A percentile compares a stretch with the other conserved stretches of the same genome.
Evolutionary conservation across 2,329 filamentous ascomycete genomes (phyloP).

Genomic region (Xylariaceae sp.): DNA sequence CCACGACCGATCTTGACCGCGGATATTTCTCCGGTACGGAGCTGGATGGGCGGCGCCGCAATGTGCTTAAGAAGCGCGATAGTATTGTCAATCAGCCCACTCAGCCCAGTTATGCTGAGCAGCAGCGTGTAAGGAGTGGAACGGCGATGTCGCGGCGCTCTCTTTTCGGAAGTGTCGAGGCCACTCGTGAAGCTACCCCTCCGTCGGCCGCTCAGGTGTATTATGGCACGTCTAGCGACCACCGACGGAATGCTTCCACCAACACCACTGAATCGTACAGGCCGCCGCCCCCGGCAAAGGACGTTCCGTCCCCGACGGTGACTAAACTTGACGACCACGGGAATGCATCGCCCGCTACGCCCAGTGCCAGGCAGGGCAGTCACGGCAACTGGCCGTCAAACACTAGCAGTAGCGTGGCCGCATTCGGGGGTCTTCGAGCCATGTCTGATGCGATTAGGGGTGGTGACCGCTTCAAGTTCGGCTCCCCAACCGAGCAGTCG

Average conservation of each 20-base stretch:
- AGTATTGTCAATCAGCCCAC: slow-evolving; percentile 57
- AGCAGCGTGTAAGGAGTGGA: slow-evolving; percentile 61
- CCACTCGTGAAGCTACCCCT: slow-evolving; percentile 54
- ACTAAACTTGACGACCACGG: slow-evolving; percentile 52
- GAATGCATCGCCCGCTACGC: slow-evolving; percentile 41
- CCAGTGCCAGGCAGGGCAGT: slow-evolving; percentile 38
- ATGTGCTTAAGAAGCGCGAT: slow-evolving; percentile 74
- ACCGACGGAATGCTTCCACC: slow-evolving; percentile 58
- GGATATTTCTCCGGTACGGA: slow-evolving; percentile 94
- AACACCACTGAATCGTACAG: slow-evolving; percentile 50
- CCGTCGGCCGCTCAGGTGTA: slow-evolving; percentile 68
- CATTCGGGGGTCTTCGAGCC: slow-evolving; percentile 65
- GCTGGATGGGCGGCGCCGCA: slow-evolving; percentile 64
- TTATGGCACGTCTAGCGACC: slow-evolving; percentile 49
- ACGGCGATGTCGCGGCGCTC: slow-evolving; percentile 67
- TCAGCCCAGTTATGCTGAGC: slow-evolving; percentile 72
- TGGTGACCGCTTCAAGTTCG: slow-evolving; percentile 46
- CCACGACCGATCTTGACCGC: slow-evolving; percentile 64
- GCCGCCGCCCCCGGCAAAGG: slow-evolving; percentile 47
- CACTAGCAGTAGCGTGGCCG: slow-evolving; percentile 44
- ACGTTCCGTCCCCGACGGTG: slow-evolving; percentile 50
- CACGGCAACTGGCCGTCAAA: slow-evolving; percentile 55
- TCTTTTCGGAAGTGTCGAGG: slow-evolving; percentile 73
- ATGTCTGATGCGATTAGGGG: slow-evolving; percentile 71
- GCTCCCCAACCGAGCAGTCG: slow-evolving; percentile 46